Evolutionary conservation across 352 stramenopile species (phyloP).

Genomic region (Globisporangium cylindrosporum): DNA sequence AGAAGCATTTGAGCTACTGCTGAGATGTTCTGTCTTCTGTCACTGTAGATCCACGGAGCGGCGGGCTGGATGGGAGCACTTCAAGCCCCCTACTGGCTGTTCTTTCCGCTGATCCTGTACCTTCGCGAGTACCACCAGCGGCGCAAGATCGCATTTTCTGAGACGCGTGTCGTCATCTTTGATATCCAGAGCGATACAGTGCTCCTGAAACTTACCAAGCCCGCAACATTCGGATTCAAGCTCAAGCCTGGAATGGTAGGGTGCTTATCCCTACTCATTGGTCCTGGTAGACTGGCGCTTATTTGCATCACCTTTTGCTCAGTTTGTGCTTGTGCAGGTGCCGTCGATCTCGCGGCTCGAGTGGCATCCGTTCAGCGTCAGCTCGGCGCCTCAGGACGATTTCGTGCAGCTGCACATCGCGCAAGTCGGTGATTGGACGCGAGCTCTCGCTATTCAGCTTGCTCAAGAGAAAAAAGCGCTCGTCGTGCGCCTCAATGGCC

Average conservation of each 20-base stretch:
- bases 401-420: constrained; percentile 41
- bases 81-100: constrained; percentile 37
- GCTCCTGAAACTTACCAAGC: constrained; percentile 33
- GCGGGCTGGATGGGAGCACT: constrained; percentile 29
- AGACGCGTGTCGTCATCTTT: constrained; percentile 25
- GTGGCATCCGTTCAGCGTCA: constrained; percentile 83
- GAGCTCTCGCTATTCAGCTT: constrained; percentile 11
- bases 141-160: constrained; percentile 12
- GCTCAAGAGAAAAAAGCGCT: constrained; percentile 1
- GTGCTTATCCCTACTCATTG: neutral
- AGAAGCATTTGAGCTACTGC: neutral
- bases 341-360: constrained; percentile 46
- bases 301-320: neutral
- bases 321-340: constrained; percentile 71
- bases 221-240: constrained; percentile 19
- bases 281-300: neutral
- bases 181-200: constrained; percentile 15
- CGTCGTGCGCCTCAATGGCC: constrained; percentile 26
- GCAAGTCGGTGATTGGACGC: constrained; percentile 45
- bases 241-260: constrained; percentile 40
- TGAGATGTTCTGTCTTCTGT: neutral
- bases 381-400: constrained; percentile 44
- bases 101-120: constrained; percentile 27
- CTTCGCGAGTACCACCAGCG: constrained; percentile 26
- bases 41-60: constrained; percentile 36